phyloP scores from a whole-genome alignment of 176 grass and related monocot genomes.

The maize (Zea mays) region DNA sequence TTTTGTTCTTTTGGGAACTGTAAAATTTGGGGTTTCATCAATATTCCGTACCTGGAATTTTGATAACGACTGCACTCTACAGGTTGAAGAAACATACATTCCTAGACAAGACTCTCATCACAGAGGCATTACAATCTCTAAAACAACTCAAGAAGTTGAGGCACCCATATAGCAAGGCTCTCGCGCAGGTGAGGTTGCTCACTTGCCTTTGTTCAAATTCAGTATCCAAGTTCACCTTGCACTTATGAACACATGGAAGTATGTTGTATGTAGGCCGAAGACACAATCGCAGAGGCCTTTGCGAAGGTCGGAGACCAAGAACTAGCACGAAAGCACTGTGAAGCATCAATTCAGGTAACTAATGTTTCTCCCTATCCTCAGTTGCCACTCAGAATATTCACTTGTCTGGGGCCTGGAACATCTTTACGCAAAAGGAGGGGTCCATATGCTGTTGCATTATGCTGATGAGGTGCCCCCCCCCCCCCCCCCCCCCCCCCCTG shows the following conservation, averaged over 20 bases:
- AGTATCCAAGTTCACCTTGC: not conserved
- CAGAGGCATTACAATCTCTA: slow-evolving; percentile 57
- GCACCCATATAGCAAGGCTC: slow-evolving; percentile 80
- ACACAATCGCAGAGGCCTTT: slow-evolving; percentile 70
- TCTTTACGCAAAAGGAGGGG: slow-evolving; percentile 1
- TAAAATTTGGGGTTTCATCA: slow-evolving; percentile 6
- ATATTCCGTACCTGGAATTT: not conserved
- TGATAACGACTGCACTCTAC: slow-evolving; percentile 27
- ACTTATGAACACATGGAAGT: slow-evolving; percentile 13
- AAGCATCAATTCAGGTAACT: slow-evolving; percentile 74
- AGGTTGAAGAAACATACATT: slow-evolving; percentile 63
- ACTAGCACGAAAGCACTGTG: slow-evolving; percentile 64
- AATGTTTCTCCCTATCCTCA: not conserved
- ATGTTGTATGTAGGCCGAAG: slow-evolving; percentile 62
- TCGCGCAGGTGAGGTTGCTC: slow-evolving; percentile 68
- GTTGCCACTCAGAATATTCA: not conserved
- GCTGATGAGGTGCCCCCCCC: slow-evolving; percentile 7
- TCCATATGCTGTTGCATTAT: not conserved
- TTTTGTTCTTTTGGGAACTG: slow-evolving; percentile 50
- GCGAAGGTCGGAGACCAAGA: slow-evolving; percentile 62
- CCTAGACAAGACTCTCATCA: slow-evolving; percentile 32
- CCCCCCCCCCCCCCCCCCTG: slow-evolving; percentile 28
- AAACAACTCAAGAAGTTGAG: slow-evolving; percentile 60
- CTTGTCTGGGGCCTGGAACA: not conserved
- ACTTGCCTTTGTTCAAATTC: slow-evolving; percentile 17